Evolutionary conservation across 2,329 filamentous ascomycete species (phyloP).

Genomic region (Colletotrichum tropicale): DNA sequence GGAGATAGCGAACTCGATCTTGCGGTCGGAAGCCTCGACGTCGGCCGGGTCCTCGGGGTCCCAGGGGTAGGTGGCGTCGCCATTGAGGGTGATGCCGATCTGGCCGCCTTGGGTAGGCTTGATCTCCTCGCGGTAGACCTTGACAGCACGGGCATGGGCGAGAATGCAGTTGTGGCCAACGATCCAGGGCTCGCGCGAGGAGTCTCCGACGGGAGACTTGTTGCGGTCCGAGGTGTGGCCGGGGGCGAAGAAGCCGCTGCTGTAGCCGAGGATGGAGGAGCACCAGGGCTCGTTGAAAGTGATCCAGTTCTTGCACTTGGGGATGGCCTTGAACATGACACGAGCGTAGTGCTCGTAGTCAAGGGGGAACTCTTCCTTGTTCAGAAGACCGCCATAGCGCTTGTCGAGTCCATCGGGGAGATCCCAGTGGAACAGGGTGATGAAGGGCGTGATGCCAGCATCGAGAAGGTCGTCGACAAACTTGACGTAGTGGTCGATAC

Average conservation of each 20-base stretch:
- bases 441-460: conserved; percentile 78
- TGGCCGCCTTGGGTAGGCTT: conserved; percentile 73
- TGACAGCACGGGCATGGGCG: conserved; percentile 81
- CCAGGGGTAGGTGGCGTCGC: conserved; percentile 84
- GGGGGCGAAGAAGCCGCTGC: conserved; percentile 77
- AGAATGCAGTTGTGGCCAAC: conserved; percentile 82
- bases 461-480: conserved; percentile 80
- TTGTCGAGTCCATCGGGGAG: conserved; percentile 78
- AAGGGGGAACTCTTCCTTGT: conserved; percentile 80
- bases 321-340: conserved; percentile 74
- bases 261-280: conserved; percentile 81
- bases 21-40: conserved; percentile 77
- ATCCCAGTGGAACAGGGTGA: conserved; percentile 91
- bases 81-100: conserved; percentile 89
- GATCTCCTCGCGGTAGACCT: conserved; percentile 83
- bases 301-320: conserved; percentile 85
- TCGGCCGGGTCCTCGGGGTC: conserved; percentile 77
- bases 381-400: conserved; percentile 81
- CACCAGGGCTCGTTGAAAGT: conserved; percentile 94
- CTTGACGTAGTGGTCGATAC: conserved; percentile 78
- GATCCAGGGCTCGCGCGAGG: conserved; percentile 79
- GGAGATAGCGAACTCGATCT: conserved; percentile 84
- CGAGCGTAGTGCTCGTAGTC: conserved; percentile 83
- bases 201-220: conserved; percentile 75
- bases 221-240: conserved; percentile 79